Percentiles rank a stretch among this genome's conserved stretches.
Conservation (phyloP, 2,329 filamentous ascomycete species). For the Colletotrichum zoysiae region DNA sequence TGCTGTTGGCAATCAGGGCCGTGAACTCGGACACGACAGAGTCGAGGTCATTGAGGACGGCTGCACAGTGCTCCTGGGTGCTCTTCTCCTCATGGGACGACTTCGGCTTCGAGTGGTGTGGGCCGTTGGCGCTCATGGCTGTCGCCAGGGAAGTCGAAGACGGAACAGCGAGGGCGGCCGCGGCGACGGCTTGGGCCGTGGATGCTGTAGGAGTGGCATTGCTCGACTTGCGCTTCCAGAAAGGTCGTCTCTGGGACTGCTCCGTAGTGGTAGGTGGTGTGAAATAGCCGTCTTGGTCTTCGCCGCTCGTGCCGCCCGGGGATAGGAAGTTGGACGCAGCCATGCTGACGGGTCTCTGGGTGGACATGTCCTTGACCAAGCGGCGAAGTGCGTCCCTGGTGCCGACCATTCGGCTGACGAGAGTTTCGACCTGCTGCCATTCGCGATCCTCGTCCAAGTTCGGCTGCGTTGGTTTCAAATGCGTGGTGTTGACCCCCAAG, state of each 20-base stretch:
- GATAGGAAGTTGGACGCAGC: slow-evolving; percentile 54
- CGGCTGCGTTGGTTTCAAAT: slow-evolving; percentile 47
- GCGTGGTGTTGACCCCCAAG: slow-evolving; percentile 48
- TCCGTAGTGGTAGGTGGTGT: slow-evolving; percentile 57
- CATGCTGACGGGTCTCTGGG: slow-evolving; percentile 63
- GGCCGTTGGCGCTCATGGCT: slow-evolving; percentile 49
- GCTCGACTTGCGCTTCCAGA: slow-evolving; percentile 93
- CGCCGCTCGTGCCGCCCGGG: slow-evolving; percentile 50
- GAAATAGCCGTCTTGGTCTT: slow-evolving; percentile 70
- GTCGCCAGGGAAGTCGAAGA: slow-evolving; percentile 54
- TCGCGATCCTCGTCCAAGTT: slow-evolving; percentile 77
- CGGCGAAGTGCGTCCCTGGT: slow-evolving; percentile 89
- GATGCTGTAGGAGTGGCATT: slow-evolving; percentile 65
- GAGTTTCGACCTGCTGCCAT: slow-evolving; percentile 86
- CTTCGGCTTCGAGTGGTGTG: slow-evolving; percentile 51
- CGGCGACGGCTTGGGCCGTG: slow-evolving; percentile 52
- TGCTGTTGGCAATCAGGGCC: slow-evolving; percentile 80
- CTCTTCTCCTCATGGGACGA: slow-evolving; percentile 69
- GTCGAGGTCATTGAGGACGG: slow-evolving; percentile 87
- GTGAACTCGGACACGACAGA: slow-evolving; percentile 86
- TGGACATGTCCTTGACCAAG: slow-evolving; percentile 86
- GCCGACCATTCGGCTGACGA: slow-evolving; percentile 88
- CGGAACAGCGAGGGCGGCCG: slow-evolving; percentile 58
- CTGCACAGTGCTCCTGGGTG: slow-evolving; percentile 85
- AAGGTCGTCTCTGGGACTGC: slow-evolving; percentile 68